Evolutionary conservation across 495 filamentous ascomycete genomes (phyloP).

Genomic region (Aspergillus funiculosus): DNA sequence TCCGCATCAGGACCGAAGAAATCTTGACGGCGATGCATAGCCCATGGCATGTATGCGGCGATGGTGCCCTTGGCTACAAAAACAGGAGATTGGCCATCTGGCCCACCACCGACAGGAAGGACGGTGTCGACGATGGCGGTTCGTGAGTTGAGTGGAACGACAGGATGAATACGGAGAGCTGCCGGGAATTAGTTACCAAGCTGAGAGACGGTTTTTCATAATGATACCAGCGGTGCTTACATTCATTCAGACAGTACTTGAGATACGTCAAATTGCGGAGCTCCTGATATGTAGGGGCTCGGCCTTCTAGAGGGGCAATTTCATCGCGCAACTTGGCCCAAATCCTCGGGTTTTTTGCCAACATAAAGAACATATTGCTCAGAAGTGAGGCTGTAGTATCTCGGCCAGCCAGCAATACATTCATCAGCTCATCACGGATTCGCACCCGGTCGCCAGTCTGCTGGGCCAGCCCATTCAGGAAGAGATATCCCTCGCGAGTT

Average conservation of each 20-base stretch:
- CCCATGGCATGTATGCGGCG: constrained; percentile 54
- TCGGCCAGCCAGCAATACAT: constrained; percentile 50
- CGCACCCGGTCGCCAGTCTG: constrained; percentile 12
- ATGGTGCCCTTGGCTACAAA: constrained; percentile 51
- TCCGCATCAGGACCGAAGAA: constrained; percentile 39
- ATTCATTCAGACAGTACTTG: constrained; percentile 52
- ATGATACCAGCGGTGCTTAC: neutral
- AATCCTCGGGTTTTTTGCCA: constrained; percentile 44
- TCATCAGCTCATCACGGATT: constrained; percentile 14
- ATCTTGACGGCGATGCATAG: constrained; percentile 62
- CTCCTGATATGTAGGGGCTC: constrained; percentile 48
- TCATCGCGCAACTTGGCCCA: constrained; percentile 48
- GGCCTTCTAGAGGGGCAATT: constrained; percentile 23
- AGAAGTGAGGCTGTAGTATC: constrained; percentile 61
- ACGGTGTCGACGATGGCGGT: constrained; percentile 61
- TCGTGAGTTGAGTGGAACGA: constrained; percentile 68
- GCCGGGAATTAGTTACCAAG: constrained; percentile 1
- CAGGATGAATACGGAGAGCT: constrained; percentile 59
- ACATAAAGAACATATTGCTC: constrained; percentile 49
- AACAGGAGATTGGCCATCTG: constrained; percentile 57
- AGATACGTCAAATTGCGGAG: constrained; percentile 71
- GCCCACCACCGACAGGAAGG: constrained; percentile 67
- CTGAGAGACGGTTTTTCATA: neutral
- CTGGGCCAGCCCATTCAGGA: constrained; percentile 15
- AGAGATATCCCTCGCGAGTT: constrained; percentile 8